Conservation (phyloP, 208 protist species). For the Leishmania tropica region DNA sequence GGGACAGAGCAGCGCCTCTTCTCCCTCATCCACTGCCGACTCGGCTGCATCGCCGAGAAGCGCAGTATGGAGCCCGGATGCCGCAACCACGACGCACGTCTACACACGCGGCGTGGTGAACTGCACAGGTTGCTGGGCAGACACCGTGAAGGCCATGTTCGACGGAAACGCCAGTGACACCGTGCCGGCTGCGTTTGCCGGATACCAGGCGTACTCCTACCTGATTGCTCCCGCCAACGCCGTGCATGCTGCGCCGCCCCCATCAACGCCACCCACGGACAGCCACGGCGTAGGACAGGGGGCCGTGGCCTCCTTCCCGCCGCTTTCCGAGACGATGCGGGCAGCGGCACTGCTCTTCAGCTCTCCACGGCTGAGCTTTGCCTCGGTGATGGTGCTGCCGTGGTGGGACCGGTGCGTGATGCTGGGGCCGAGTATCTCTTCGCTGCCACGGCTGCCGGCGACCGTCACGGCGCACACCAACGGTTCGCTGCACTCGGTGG, state of each 20-base stretch:
- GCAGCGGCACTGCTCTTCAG: constrained; percentile 42
- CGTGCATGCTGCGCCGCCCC: constrained; percentile 14
- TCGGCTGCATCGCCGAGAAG: neutral
- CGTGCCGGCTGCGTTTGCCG: constrained; percentile 37
- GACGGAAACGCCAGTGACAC: constrained; percentile 37
- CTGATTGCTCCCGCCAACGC: constrained; percentile 52
- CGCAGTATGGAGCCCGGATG: neutral
- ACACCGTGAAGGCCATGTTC: constrained; percentile 54
- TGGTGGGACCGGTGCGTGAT: constrained; percentile 79
- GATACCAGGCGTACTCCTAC: constrained; percentile 54
- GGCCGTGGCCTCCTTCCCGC: neutral
- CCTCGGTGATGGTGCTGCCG: constrained; percentile 64
- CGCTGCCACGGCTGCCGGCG: constrained; percentile 17
- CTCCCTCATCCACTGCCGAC: neutral
- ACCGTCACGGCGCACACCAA: neutral
- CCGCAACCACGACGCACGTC: constrained; percentile 12
- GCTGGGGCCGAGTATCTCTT: constrained; percentile 64
- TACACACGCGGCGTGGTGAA: constrained; percentile 69
- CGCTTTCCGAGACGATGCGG: constrained; percentile 2
- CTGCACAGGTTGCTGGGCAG: constrained; percentile 67
- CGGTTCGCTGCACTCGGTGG: constrained; percentile 11
- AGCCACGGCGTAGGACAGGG: neutral
- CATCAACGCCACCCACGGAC: neutral
- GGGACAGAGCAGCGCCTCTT: neutral
- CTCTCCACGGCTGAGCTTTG: constrained; percentile 72